Evolutionary conservation across 805 yeast genomes (phyloP).

Genomic region (Candida patagonica): DNA sequence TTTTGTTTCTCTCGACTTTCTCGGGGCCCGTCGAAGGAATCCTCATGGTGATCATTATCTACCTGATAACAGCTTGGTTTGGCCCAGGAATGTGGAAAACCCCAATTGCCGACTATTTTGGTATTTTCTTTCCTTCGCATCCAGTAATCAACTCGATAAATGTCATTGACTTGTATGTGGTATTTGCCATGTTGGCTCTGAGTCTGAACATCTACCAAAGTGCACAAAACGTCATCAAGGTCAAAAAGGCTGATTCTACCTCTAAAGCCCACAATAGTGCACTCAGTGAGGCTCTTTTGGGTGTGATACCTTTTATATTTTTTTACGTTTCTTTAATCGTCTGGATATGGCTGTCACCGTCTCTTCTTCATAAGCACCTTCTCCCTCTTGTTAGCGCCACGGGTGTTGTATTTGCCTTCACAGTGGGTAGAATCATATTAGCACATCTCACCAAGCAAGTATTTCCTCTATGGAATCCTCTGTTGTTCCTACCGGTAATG

Average conservation of each 20-base stretch:
- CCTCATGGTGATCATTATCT: constrained; percentile 47
- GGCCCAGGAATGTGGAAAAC: constrained; percentile 66
- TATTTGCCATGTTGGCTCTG: constrained; percentile 48
- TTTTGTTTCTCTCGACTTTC: constrained; percentile 62
- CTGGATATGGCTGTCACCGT: constrained; percentile 41
- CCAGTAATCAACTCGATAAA: constrained; percentile 8
- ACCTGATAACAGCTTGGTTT: constrained; percentile 49
- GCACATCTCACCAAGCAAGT: constrained; percentile 74
- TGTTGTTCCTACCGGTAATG: constrained; percentile 48
- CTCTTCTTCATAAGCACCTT: constrained; percentile 26
- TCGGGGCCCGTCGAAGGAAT: constrained; percentile 97
- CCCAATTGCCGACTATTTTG: constrained; percentile 30
- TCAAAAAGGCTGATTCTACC: constrained; percentile 25
- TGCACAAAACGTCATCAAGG: constrained; percentile 48
- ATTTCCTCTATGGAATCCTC: constrained; percentile 60
- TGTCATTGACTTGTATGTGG: constrained; percentile 35
- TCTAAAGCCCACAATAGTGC: constrained; percentile 14
- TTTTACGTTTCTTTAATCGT: constrained; percentile 44
- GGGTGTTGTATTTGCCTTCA: constrained; percentile 69
- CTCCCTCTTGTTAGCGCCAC: constrained; percentile 58
- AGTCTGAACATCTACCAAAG: constrained; percentile 64
- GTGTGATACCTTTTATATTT: constrained; percentile 57
- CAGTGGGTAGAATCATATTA: constrained; percentile 84
- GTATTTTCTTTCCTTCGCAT: not conserved
- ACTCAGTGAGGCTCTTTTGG: constrained; percentile 34